These are phyloP conservation scores for Irpex rosettiformis DNA, from an alignment of 1,284 basidiomycete species.

Conservation along the genomic window DNA sequence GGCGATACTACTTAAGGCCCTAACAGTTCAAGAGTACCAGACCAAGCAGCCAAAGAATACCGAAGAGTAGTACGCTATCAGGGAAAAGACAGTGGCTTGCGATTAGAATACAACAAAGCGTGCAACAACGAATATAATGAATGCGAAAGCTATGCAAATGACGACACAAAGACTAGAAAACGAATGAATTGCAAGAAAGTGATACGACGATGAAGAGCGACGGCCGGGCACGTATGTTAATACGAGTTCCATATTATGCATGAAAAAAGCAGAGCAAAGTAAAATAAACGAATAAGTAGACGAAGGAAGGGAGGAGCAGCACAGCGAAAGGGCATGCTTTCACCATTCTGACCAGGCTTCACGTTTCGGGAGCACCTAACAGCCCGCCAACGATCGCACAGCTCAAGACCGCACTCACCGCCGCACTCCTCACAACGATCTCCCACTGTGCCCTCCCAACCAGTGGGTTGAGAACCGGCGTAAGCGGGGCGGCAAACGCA, in stretches of 20 bases:
- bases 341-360: neutral
- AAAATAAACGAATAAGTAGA: neutral
- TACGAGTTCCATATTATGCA: too few relatives aligned
- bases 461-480: conserved; percentile 63
- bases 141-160: too few relatives aligned
- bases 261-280: neutral
- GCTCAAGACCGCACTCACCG: conserved; percentile 31
- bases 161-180: too few relatives aligned
- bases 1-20: neutral
- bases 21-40: neutral
- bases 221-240: too few relatives aligned
- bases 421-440: conserved; percentile 44
- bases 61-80: neutral
- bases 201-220: neutral
- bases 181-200: neutral
- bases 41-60: neutral
- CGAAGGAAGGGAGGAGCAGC: neutral
- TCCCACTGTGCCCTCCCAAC: conserved; percentile 78
- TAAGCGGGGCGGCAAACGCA: conserved; percentile 65
- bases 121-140: too few relatives aligned
- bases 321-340: neutral
- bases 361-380: conserved; percentile 27
- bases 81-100: neutral
- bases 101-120: neutral
- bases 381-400: conserved; percentile 26